Base-by-base conservation (phyloP, 495 filamentous ascomycete genomes). In the Sporormia fimetaria region DNA sequence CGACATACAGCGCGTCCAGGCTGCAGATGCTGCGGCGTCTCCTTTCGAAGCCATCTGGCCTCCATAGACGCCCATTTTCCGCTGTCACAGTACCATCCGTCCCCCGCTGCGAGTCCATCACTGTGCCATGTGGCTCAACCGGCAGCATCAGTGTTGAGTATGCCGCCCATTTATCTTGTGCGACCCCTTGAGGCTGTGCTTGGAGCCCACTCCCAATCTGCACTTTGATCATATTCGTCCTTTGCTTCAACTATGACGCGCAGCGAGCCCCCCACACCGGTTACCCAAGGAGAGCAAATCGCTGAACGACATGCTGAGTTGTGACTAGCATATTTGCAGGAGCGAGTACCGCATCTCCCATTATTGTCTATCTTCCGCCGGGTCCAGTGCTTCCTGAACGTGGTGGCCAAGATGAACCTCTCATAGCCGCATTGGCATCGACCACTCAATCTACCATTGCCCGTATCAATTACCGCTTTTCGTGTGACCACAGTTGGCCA, bases 341-440 rank as follows among this genome's bases (percentile, higher is more conserved):
- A 20, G 22, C 32, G 8, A 21, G 30, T 12, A 15, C 31, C 9
- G 9, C 41, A 1, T 34, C 57, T 10, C 54, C 61, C 0, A 51
- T 65, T 12, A 42, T 67, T 16, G 34, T 67, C 28, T 60, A 59
- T 47, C 52, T 68, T 6, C 57, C 57, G 0, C 43, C 44, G 6
- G 57, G 60, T 18, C 46, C 52, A 5, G 21, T 51, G 4, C 6
- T 54, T 12, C 36, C 32, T 21, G 37, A 38, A 21, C 6, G 22
- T 1, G 10, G 12, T 20, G 27, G 51, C 3, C 44, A 35, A 29
- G 28, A 58, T 18, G 35, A 55, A 3, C 24, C 39, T 18, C 25
- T 55, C 6, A 21, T 38, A n/a, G 21, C 37, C 4, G 23, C 37
- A 9, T 40, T 53, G 3, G 34, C 44, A 4, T 35, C 41, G 21